Evolutionary conservation across 139 green algal species (phyloP).

Genomic region (Chlorella sp.): DNA sequence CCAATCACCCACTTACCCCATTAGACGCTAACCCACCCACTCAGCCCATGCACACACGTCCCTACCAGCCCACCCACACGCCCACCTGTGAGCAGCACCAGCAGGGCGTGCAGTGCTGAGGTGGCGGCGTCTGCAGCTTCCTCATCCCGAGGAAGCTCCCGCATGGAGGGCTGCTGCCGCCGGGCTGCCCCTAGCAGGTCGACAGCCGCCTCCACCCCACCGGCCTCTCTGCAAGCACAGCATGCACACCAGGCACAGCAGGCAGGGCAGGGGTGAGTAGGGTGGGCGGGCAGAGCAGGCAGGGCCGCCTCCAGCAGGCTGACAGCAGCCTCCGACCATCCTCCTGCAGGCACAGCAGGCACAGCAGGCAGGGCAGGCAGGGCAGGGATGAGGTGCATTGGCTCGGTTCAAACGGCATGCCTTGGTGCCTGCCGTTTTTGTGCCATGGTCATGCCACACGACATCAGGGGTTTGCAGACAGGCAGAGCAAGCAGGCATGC

Average conservation of each 20-base stretch:
- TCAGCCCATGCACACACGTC: background rate
- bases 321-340: no score
- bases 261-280: background rate
- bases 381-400: background rate
- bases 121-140: background rate
- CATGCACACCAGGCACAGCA: background rate
- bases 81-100: conserved; percentile 26
- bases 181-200: background rate
- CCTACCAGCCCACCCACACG: no score
- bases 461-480: no score
- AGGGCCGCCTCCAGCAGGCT: background rate
- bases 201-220: conserved; percentile 8
- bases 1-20: no score
- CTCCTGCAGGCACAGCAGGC: no score
- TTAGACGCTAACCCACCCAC: no score
- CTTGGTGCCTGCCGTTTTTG: no score
- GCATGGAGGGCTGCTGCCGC: background rate
- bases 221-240: conserved; percentile 15
- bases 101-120: conserved; percentile 27
- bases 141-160: conserved; percentile 13
- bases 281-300: background rate
- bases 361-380: background rate
- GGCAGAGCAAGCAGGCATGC: no score
- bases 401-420: background rate
- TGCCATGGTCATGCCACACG: no score